These are phyloP conservation scores for Triticum aestivum DNA, from an alignment of 176 grass and related monocot genomes.

Conservation along the genomic window DNA sequence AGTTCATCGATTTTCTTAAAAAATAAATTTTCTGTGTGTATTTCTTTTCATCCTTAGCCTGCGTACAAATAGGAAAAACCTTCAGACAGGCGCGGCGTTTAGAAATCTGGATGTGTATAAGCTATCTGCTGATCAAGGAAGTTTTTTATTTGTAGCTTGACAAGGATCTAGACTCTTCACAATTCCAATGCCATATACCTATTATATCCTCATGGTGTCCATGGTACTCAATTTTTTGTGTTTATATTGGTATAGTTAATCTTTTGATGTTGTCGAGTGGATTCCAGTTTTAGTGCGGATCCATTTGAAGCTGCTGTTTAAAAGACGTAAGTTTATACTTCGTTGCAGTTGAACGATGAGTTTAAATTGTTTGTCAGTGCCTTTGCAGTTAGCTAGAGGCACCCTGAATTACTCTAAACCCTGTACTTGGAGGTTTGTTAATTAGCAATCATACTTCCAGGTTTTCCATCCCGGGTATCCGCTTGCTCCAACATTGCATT, in stretches of 20 bases:
- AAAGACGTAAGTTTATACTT: no score
- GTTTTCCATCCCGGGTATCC: slow-evolving; percentile 88
- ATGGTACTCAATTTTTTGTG: not conserved
- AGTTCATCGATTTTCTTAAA: no score
- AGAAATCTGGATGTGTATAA: not conserved
- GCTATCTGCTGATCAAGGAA: not conserved
- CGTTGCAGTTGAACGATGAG: no score
- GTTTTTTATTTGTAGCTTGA: not conserved
- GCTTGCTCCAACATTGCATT: slow-evolving; percentile 88
- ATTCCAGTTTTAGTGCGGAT: not conserved
- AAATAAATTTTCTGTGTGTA: no score
- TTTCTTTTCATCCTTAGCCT: no score
- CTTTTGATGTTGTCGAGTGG: not conserved
- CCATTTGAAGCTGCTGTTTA: not conserved
- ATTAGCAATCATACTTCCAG: slow-evolving; percentile 28
- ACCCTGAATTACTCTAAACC: no score
- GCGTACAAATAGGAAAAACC: no score
- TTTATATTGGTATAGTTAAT: not conserved
- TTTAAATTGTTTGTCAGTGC: no score
- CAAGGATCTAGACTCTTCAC: not conserved
- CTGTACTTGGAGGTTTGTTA: no score
- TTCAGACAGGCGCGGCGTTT: not conserved
- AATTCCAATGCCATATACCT: not conserved
- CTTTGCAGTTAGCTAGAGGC: no score
- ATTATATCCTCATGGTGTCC: not conserved